Evolutionary conservation across 176 grass and related monocot genomes (phyloP).

Genomic region (Carex kokanica): DNA sequence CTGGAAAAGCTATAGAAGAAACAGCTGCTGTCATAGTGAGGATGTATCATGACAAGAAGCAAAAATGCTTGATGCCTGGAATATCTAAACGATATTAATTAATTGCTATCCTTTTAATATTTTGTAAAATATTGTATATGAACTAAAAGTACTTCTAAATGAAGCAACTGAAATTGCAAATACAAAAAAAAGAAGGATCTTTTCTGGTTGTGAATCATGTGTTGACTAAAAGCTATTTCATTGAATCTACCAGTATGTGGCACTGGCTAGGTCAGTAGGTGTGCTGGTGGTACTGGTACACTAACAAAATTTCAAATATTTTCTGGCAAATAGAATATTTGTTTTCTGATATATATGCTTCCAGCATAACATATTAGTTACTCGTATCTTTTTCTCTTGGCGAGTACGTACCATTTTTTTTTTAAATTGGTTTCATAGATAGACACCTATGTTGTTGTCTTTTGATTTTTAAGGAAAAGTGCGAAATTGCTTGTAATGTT

Average conservation of each 20-base stretch:
- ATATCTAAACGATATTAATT: conserved; percentile 98
- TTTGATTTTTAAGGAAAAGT: background rate
- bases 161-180: background rate
- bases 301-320: background rate
- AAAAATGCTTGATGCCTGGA: conserved; percentile 79
- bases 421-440: background rate
- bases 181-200: background rate
- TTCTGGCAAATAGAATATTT: background rate
- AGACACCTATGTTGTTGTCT: background rate
- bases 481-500: background rate
- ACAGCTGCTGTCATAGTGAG: conserved; percentile 84
- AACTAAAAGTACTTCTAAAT: background rate
- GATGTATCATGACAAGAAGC: conserved; percentile 75
- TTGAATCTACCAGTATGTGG: background rate
- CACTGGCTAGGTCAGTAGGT: background rate
- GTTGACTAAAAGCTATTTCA: background rate
- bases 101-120: conserved; percentile 22
- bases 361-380: background rate
- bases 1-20: conserved; percentile 97
- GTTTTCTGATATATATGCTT: background rate
- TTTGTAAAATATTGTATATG: conserved; percentile 1
- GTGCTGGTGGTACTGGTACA: background rate
- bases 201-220: background rate
- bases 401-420: background rate
- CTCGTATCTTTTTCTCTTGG: background rate